phyloP scores from a whole-genome alignment of 768 basidiomycete genomes.

The Lanmaoa pseudosensibilis region DNA sequence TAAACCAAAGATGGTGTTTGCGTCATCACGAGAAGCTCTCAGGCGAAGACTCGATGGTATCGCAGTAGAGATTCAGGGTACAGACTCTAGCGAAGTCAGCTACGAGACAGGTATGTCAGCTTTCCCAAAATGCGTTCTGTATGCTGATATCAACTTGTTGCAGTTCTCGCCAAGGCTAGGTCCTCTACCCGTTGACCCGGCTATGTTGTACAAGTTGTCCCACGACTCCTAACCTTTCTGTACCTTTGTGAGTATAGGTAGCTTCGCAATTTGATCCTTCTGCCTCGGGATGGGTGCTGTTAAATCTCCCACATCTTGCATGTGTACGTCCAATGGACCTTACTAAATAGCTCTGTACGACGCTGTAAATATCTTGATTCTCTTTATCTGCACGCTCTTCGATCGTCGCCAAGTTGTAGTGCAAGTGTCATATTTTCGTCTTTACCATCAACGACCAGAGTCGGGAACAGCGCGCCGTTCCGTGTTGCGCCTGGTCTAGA shows the following conservation, averaged over 20 bases:
- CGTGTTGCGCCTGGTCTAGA: background rate
- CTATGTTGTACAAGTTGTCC: slow-evolving; percentile 8
- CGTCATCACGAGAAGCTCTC: slow-evolving; percentile 87
- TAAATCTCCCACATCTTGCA: background rate
- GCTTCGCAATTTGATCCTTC: background rate
- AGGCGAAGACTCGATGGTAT: slow-evolving; percentile 76
- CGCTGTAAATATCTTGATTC: slow-evolving; percentile 7
- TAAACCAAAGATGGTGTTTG: slow-evolving; percentile 91
- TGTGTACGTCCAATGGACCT: slow-evolving; percentile 4
- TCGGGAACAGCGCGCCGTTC: too few species aligned
- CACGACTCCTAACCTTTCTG: slow-evolving; percentile 1
- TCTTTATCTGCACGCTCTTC: background rate
- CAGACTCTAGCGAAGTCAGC: slow-evolving; percentile 69
- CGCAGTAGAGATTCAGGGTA: slow-evolving; percentile 82
- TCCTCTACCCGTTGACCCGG: slow-evolving; percentile 15
- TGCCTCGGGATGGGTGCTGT: background rate
- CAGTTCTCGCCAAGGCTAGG: slow-evolving; percentile 21
- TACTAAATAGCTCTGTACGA: slow-evolving; percentile 10
- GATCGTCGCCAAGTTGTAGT: background rate
- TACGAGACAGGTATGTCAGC: slow-evolving; percentile 60
- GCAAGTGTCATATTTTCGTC: background rate
- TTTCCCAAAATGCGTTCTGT: background rate
- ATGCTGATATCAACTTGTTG: slow-evolving; percentile 3
- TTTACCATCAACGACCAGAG: too few species aligned
- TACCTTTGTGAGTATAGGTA: slow-evolving; percentile 16